Evolutionary conservation across 768 basidiomycete species (phyloP).

Genomic region (Hysterangium stoloniferum): DNA sequence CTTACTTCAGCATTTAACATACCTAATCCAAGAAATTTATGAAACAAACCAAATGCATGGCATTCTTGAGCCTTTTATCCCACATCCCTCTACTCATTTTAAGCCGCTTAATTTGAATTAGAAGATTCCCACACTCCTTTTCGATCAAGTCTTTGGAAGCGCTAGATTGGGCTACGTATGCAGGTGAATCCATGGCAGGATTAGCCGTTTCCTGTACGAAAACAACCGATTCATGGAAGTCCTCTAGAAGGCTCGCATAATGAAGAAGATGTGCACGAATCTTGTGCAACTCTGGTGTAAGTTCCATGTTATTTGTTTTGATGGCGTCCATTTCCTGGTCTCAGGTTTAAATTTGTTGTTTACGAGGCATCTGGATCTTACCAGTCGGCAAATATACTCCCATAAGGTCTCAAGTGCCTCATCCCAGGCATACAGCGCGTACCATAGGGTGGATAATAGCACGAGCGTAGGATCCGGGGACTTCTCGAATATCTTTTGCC

Average conservation of each 20-base stretch:
- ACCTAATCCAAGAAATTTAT: conserved; percentile 25
- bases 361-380: conserved; percentile 39
- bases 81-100: conserved; percentile 7
- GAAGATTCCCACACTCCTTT: conserved; percentile 10
- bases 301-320: conserved; percentile 29
- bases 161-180: background rate
- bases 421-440: conserved; percentile 15
- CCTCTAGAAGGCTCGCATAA: conserved; percentile 43
- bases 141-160: background rate
- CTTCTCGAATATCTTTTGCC: conserved; percentile 9
- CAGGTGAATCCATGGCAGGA: conserved; percentile 37
- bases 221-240: conserved; percentile 42
- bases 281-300: conserved; percentile 49
- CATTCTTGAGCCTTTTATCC: conserved; percentile 8
- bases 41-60: conserved; percentile 10
- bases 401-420: conserved; percentile 12
- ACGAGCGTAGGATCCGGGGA: conserved; percentile 11
- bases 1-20: background rate
- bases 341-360: conserved; percentile 15
- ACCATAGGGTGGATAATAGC: conserved; percentile 10
- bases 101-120: conserved; percentile 2
- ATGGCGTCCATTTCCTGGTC: conserved; percentile 42
- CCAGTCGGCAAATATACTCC: conserved; percentile 8
- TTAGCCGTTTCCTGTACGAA: conserved; percentile 44
- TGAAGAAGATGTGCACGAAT: conserved; percentile 53